These are phyloP conservation scores for Candida ponderosae DNA, from an alignment of 805 yeast species.

Conservation along the genomic window DNA sequence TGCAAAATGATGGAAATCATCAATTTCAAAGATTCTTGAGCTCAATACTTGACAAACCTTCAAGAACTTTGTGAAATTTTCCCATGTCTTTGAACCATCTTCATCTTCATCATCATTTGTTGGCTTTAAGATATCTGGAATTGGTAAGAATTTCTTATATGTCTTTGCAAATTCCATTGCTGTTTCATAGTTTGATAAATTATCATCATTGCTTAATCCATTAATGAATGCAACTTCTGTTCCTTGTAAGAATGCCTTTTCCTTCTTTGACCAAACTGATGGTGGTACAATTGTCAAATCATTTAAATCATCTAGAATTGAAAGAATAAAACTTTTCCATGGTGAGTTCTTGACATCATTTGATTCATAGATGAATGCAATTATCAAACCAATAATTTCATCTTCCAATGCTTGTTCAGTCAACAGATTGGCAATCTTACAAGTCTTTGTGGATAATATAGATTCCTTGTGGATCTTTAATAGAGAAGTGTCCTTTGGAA, in stretches of 20 bases:
- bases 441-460: constrained; percentile 50
- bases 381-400: constrained; percentile 48
- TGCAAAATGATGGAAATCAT: constrained; percentile 63
- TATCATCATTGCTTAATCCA: constrained; percentile 43
- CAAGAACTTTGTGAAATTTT: constrained; percentile 40
- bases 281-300: constrained; percentile 43
- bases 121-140: constrained; percentile 20
- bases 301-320: constrained; percentile 33
- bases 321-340: constrained; percentile 61
- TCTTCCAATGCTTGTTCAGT: constrained; percentile 55
- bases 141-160: constrained; percentile 28
- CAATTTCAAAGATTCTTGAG: constrained; percentile 77
- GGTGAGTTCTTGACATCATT: constrained; percentile 59
- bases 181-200: constrained; percentile 27
- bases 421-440: constrained; percentile 59
- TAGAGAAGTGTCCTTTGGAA: constrained; percentile 20
- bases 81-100: constrained; percentile 14
- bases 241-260: constrained; percentile 40
- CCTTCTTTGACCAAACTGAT: constrained; percentile 52
- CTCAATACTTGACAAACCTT: constrained; percentile 54
- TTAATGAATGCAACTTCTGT: constrained; percentile 56
- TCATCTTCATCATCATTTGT: constrained; percentile 17
- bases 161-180: constrained; percentile 27
- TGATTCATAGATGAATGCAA: constrained; percentile 68
- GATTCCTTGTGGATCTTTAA: constrained; percentile 56